These are phyloP conservation scores for Dothideomycetes sp. DNA, from an alignment of 2,329 filamentous ascomycete genomes.

Conservation along the genomic window DNA sequence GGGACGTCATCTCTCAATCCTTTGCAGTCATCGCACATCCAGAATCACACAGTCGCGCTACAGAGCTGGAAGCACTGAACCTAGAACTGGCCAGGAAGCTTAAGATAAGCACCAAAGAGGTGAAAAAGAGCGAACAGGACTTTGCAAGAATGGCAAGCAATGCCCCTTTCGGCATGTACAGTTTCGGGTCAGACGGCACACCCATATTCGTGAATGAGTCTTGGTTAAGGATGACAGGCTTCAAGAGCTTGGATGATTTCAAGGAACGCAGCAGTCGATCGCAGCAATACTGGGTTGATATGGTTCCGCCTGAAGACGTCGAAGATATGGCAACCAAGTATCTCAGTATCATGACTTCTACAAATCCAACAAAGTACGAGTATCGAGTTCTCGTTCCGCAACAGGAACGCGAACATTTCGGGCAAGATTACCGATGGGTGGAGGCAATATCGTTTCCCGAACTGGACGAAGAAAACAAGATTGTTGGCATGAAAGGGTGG, in stretches of 20 bases:
- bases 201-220: constrained; percentile 29
- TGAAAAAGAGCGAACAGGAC: constrained; percentile 16
- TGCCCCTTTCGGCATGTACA: constrained; percentile 29
- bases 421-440: background rate
- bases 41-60: too few species aligned
- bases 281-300: background rate
- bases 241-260: constrained; percentile 11
- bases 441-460: constrained; percentile 13
- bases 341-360: background rate
- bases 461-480: constrained; percentile 19
- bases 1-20: constrained; percentile 11
- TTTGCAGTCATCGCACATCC: background rate
- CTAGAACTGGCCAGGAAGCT: background rate
- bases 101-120: constrained; percentile 6
- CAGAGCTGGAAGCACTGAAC: background rate
- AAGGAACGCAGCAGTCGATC: background rate
- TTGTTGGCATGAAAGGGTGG: constrained; percentile 29
- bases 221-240: constrained; percentile 25
- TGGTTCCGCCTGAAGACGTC: background rate
- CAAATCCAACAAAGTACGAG: background rate
- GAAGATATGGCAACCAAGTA: too few species aligned
- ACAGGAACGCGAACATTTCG: background rate
- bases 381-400: background rate
- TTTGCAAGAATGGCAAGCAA: constrained; percentile 29
- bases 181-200: constrained; percentile 19